phyloP scores from a whole-genome alignment of 1,139 yeast species.

The Pichia sp. region DNA sequence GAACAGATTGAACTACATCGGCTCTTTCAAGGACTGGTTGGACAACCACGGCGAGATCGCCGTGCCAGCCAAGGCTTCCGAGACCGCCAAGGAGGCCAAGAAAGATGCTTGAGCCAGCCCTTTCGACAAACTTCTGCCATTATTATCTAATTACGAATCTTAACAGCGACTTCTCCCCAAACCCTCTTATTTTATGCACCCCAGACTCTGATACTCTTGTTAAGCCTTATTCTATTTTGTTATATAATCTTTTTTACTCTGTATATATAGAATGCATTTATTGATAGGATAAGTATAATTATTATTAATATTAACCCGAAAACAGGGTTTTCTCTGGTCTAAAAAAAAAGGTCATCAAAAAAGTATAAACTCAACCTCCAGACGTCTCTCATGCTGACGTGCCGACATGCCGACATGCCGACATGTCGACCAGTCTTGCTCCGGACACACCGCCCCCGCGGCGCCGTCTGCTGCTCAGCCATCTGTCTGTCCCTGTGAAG shows the following conservation, averaged over 20 bases:
- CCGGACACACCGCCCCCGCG: too few relatives aligned
- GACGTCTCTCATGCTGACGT: too few relatives aligned
- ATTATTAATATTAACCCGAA: background rate
- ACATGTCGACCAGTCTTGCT: too few relatives aligned
- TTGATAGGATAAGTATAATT: background rate
- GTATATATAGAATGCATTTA: background rate
- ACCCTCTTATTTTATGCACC: background rate
- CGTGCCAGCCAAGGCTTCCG: conserved; percentile 34
- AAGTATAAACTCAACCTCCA: background rate
- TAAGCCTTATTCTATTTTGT: background rate
- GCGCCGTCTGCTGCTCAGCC: too few relatives aligned
- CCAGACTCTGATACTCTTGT: background rate
- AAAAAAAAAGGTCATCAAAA: background rate
- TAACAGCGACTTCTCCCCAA: background rate
- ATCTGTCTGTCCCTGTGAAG: too few relatives aligned
- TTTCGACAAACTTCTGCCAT: background rate
- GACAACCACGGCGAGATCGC: conserved; percentile 31
- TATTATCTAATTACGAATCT: background rate
- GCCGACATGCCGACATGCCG: too few relatives aligned
- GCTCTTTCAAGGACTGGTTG: conserved; percentile 86
- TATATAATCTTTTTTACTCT: background rate
- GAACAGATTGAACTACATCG: conserved; percentile 71
- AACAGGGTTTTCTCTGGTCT: too few relatives aligned
- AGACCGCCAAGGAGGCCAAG: background rate
- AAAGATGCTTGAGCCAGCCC: background rate